Evolutionary conservation across 1,284 basidiomycete genomes (phyloP).

Genomic region (Crepidotus sp.): DNA sequence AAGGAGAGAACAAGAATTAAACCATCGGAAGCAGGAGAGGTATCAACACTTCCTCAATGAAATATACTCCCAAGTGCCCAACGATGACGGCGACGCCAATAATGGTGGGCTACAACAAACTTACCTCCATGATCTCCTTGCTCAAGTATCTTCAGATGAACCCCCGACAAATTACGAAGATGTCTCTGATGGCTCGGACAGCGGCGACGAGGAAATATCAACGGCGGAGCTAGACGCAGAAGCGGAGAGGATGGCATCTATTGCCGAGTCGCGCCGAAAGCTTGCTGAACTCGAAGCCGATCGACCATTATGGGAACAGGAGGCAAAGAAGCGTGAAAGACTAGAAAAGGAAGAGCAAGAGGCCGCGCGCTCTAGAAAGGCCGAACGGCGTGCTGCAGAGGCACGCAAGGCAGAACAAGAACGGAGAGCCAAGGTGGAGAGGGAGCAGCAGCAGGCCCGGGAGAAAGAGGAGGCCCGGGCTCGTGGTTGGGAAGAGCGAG

Average conservation of each 20-base stretch:
- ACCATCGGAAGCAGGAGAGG: slow-evolving; percentile 30
- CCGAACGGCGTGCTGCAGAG: slow-evolving; percentile 30
- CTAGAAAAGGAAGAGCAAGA: slow-evolving; percentile 40
- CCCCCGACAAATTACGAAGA: background rate
- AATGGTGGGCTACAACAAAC: slow-evolving; percentile 3
- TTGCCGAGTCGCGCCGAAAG: slow-evolving; percentile 59
- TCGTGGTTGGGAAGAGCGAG: slow-evolving; percentile 20
- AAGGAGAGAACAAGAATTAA: slow-evolving; percentile 29
- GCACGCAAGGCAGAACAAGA: slow-evolving; percentile 28
- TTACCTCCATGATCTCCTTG: background rate
- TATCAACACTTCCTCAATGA: slow-evolving; percentile 34
- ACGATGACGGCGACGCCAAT: slow-evolving; percentile 4
- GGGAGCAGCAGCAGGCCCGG: slow-evolving; percentile 19
- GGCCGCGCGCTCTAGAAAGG: slow-evolving; percentile 27
- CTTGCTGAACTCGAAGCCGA: slow-evolving; percentile 61
- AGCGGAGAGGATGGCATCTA: slow-evolving; percentile 33
- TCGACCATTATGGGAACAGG: slow-evolving; percentile 51
- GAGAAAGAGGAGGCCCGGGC: slow-evolving; percentile 23
- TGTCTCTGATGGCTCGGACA: slow-evolving; percentile 9
- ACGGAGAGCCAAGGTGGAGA: slow-evolving; percentile 25
- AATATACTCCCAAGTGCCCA: slow-evolving; percentile 29
- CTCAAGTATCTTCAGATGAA: background rate
- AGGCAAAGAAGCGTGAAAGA: slow-evolving; percentile 37
- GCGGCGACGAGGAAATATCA: slow-evolving; percentile 13
- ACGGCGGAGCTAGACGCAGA: slow-evolving; percentile 25